phyloP scores from a whole-genome alignment of 805 yeast genomes.

The Pichia rugopelliculosa region DNA sequence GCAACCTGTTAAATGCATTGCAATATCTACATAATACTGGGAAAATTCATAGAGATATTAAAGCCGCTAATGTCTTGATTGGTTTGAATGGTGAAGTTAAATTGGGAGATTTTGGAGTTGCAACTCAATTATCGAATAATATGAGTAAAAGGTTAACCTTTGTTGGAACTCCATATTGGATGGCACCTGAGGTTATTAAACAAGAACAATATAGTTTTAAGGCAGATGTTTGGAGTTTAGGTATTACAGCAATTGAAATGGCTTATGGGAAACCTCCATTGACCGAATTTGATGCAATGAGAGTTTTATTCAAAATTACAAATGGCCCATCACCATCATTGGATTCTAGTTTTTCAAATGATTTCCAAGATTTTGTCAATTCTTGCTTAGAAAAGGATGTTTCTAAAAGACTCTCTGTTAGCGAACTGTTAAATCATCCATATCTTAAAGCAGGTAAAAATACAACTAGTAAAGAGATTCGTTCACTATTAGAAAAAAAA shows the following conservation, averaged over 20 bases:
- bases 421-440: constrained; percentile 52
- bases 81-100: constrained; percentile 70
- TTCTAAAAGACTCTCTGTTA: constrained; percentile 55
- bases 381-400: constrained; percentile 71
- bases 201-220: constrained; percentile 53
- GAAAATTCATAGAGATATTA: constrained; percentile 86
- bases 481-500: constrained; percentile 36
- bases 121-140: constrained; percentile 62
- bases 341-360: constrained; percentile 26
- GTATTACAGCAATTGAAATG: constrained; percentile 70
- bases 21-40: constrained; percentile 62
- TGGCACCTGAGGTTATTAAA: constrained; percentile 55
- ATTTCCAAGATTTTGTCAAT: constrained; percentile 61
- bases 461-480: constrained; percentile 26
- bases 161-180: constrained; percentile 58
- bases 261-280: constrained; percentile 70
- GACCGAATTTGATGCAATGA: constrained; percentile 46
- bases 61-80: constrained; percentile 82
- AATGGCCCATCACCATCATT: constrained; percentile 39
- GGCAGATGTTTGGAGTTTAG: constrained; percentile 77
- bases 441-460: constrained; percentile 42
- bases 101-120: constrained; percentile 94
- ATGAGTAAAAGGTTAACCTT: constrained; percentile 44
- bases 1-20: constrained; percentile 53
- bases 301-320: constrained; percentile 45